Evolutionary conservation across 192 early-diverging fungal genomes (phyloP).

Genomic region (Martensiomyces pterosporus): DNA sequence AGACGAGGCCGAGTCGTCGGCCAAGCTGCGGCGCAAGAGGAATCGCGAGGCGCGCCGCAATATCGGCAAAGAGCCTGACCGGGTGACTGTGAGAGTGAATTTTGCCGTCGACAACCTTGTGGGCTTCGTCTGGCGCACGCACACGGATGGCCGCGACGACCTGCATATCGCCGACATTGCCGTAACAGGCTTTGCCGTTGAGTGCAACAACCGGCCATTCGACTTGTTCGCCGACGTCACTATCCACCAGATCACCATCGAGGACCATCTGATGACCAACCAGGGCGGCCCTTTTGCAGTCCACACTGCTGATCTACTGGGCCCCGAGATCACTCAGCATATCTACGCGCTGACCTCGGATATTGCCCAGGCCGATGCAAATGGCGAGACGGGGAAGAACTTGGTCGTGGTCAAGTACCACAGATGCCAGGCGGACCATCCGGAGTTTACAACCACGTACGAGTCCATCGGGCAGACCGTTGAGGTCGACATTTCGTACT

Average conservation of each 20-base stretch:
- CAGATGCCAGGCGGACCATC: conserved; percentile 64
- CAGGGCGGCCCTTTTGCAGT: no score
- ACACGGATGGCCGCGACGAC: conserved; percentile 36
- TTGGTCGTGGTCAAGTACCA: conserved; percentile 70
- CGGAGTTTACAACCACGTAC: conserved; percentile 69
- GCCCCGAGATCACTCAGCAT: conserved; percentile 5
- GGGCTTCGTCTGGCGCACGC: conserved; percentile 48
- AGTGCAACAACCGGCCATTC: conserved; percentile 66
- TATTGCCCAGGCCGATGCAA: conserved; percentile 46
- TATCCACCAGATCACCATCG: conserved; percentile 74
- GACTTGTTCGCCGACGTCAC: conserved; percentile 62
- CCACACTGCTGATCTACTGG: not conserved
- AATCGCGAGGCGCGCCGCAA: conserved; percentile 11
- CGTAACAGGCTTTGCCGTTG: conserved; percentile 66
- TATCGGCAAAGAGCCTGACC: conserved; percentile 44
- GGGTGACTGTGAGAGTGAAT: conserved; percentile 36
- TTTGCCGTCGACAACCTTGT: conserved; percentile 49
- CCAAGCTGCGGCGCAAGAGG: conserved; percentile 29
- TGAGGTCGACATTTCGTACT: conserved; percentile 70
- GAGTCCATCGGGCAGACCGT: conserved; percentile 77
- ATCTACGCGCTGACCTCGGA: conserved; percentile 48
- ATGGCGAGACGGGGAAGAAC: conserved; percentile 52
- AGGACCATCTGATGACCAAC: conserved; percentile 53
- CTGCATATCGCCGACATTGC: conserved; percentile 48
- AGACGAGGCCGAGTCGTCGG: conserved; percentile 11